Base-by-base conservation (phyloP, 2,329 filamentous ascomycete genomes). In the Epichloe typhina region DNA sequence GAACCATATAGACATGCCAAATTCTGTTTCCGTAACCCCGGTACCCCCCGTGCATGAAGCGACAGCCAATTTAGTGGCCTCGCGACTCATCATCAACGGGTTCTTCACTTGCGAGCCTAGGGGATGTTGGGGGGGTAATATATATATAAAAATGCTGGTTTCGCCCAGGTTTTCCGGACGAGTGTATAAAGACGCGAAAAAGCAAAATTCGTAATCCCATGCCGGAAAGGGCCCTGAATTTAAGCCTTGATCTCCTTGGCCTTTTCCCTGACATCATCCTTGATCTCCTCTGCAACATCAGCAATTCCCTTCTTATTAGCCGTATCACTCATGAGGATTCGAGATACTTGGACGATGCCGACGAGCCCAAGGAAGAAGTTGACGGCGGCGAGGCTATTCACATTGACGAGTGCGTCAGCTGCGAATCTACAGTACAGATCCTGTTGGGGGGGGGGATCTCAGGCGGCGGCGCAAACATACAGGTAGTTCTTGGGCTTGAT, bases 321-420 rank as follows among this genome's bases (percentile, higher is more conserved):
- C 57, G 73, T 69, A 60, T 83, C 75, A 67, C 83, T 84, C 61
- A 79, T 51, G 59, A 80, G 68, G 63, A 97, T 96, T 61, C 93
- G 84, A 58, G 72, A 72, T 57, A 88, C 76, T 75, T 98, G 93
- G 57, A 88, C 77, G 53, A 87, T 72, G 61, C 93, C 93, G 56
- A 96, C 90, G 58, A 84, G 72, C 62, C 86, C 91, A 61, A 98
- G 85, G 78, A 96, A 94, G 80, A 96, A 96, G 80, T 98, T 98
- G 66, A 97, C 93, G 50, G 89, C 83, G 54, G 93, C 93, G 53
- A 98, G 83, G 54, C 85, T 89, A 55, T 11, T n/a, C 4, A 31
- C 26, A 3, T 31, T 13, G 3, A 37, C 13, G n/a, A n/a, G 5
- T 5, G 3, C 15, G 4, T n/a, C 21, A 8, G 21, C 41, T 26